Base-by-base conservation (phyloP, 1,139 yeast genomes). In the Williopsis jadinii region DNA sequence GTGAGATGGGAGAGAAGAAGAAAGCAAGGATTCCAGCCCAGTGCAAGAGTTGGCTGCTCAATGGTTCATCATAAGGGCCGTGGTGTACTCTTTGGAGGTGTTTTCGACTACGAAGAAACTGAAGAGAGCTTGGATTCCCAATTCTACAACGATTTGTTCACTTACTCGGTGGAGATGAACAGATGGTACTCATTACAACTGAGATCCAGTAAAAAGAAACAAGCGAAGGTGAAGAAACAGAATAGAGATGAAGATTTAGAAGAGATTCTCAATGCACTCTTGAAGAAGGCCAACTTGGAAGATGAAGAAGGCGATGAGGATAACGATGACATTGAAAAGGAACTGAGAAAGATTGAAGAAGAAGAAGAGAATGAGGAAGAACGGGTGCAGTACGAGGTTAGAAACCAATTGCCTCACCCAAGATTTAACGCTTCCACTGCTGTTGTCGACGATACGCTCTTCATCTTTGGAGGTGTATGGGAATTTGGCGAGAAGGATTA, bases 71-170 rank as follows among this genome's bases (percentile, higher is more conserved):
- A 92, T 62, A 85, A 88, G 54, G 95, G 94, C 46, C 78, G 97
- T 68, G 97, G 97, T 45, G 75, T 92, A 12, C 59, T 90, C 59
- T 92, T 90, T 66, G 98, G 97, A 34, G 98, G 98, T 49, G 98
- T 92, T 11, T 90, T 77, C 57, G 98, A 92, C 63, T 84, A 75
- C 47, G 96, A 88, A 51, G 98, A 92, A 62, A 90, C 95, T 30
- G 97, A 92, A 61, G 98, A 92, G 60, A 77, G 84, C 40, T 67
- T 92, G 49, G 94, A 84, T 36, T 86, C 96, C 3, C 80, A 77
- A 39, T 92, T 90, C 58, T 92, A 75, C 66, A 88, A 90, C 58
- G 80, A 80, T 48, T 64, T 92, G 41, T 81, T 80, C 55, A 82
- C 94, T 5, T 90, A 86, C 59, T 95, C 90, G 49, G 70, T 82